Evolutionary conservation across 805 yeast species (phyloP).

Genomic region (Myxozyma lipomycoides): DNA sequence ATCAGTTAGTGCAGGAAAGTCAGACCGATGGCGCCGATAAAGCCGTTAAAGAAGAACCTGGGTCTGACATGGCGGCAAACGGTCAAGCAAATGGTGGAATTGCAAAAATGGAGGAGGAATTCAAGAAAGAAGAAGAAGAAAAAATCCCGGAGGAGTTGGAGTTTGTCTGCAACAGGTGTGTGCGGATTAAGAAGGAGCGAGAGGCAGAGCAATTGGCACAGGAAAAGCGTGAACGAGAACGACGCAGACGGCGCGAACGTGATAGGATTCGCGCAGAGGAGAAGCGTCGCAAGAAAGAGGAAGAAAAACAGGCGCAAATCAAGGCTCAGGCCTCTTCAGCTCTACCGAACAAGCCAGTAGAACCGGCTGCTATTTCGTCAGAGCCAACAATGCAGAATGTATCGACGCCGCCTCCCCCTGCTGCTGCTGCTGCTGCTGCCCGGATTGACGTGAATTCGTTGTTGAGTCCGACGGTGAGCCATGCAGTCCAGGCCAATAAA

Average conservation of each 20-base stretch:
- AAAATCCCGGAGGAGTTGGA: constrained; percentile 10
- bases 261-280: constrained; percentile 23
- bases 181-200: constrained; percentile 18
- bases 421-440: no score
- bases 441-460: no score
- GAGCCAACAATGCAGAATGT: not conserved
- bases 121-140: constrained; percentile 8
- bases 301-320: not conserved
- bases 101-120: not conserved
- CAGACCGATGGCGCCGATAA: not conserved
- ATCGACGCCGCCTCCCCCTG: no score
- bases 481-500: not conserved
- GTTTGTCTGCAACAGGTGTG: constrained; percentile 22
- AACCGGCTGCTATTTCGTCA: not conserved
- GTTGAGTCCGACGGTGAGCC: not conserved
- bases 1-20: not conserved
- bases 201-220: constrained; percentile 10
- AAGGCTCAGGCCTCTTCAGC: not conserved
- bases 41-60: constrained; percentile 1
- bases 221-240: constrained; percentile 21
- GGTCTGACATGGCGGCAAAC: constrained; percentile 1
- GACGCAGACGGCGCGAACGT: constrained; percentile 23
- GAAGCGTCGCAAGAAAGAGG: constrained; percentile 1
- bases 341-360: not conserved
- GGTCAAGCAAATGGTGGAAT: constrained; percentile 4